Conservation (phyloP, 768 basidiomycete genomes). For the Dacryopinax spathularia region DNA sequence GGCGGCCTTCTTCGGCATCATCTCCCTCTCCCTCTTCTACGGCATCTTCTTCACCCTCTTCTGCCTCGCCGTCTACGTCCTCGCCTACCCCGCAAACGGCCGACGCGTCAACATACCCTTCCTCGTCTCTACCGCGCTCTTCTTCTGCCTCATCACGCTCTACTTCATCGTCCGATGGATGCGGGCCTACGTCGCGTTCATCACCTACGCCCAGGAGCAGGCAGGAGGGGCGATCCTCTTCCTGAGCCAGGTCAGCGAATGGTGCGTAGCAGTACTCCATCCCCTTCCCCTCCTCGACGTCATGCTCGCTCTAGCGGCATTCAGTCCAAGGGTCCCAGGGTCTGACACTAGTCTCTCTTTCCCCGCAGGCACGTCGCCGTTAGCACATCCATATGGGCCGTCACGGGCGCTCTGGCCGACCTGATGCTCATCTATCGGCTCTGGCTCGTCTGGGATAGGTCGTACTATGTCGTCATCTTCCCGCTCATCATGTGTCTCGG, state of each 20-base stretch:
- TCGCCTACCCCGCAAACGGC: neutral
- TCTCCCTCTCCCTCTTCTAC: neutral
- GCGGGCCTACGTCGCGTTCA: neutral
- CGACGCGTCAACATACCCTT: neutral
- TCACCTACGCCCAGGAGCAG: neutral
- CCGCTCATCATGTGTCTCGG: neutral
- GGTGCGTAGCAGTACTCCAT: too few relatives aligned
- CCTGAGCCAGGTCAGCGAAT: conserved; percentile 1
- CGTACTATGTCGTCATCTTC: neutral
- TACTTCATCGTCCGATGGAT: conserved; percentile 3
- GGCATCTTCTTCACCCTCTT: conserved; percentile 4
- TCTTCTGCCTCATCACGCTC: conserved; percentile 1
- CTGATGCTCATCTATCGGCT: neutral
- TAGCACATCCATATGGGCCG: neutral
- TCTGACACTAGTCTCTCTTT: neutral
- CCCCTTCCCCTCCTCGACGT: too few relatives aligned
- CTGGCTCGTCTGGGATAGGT: neutral
- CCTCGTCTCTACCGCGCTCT: neutral
- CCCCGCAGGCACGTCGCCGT: neutral
- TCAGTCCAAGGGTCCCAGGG: conserved; percentile 1
- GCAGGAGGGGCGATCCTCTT: neutral
- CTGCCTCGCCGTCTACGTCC: neutral
- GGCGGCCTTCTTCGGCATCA: conserved; percentile 1
- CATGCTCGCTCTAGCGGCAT: neutral
- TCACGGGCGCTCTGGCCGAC: neutral